Conservation (phyloP, 2,329 filamentous ascomycete genomes). For the Corynespora cassiicola region DNA sequence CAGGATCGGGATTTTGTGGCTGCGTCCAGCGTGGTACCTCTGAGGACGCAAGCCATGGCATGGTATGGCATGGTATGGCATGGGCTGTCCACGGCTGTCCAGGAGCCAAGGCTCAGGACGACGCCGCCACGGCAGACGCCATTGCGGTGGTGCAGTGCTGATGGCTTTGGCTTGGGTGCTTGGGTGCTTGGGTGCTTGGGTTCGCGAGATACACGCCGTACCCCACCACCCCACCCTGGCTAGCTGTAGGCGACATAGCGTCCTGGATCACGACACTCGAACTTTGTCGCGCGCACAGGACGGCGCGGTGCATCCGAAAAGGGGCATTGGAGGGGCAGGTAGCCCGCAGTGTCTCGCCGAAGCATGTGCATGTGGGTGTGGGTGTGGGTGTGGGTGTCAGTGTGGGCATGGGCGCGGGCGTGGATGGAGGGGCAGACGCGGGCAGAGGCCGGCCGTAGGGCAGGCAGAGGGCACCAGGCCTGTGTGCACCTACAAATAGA, state of each 20-base stretch:
- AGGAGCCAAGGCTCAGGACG: too few relatives aligned
- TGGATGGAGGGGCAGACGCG: too few relatives aligned
- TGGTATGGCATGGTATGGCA: too few relatives aligned
- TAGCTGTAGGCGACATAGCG: slow-evolving; percentile 16
- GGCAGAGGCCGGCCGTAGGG: too few relatives aligned
- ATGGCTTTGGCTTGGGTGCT: not conserved
- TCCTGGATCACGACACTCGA: slow-evolving; percentile 6
- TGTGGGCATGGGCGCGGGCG: too few relatives aligned
- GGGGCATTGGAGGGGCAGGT: too few relatives aligned
- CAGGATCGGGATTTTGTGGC: slow-evolving; percentile 21
- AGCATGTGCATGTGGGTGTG: slow-evolving; percentile 14
- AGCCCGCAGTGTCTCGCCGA: too few relatives aligned
- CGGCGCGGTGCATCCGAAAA: too few relatives aligned
- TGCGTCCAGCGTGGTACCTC: slow-evolving; percentile 19
- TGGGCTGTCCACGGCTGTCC: too few relatives aligned
- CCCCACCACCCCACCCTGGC: slow-evolving; percentile 27
- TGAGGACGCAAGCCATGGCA: too few relatives aligned
- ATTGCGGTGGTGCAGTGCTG: too few relatives aligned
- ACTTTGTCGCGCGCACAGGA: slow-evolving; percentile 7
- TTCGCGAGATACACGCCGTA: slow-evolving; percentile 15
- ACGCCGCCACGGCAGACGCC: too few relatives aligned
- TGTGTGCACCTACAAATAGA: not conserved
- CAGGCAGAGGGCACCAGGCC: not conserved
- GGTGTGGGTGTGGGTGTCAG: slow-evolving; percentile 3
- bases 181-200: slow-evolving; percentile 4